A percentile compares a stretch with the other conserved stretches of the same genome.
These are phyloP conservation scores for Peterozyma xylosa DNA, from an alignment of 805 yeast genomes.

Conservation along the genomic window DNA sequence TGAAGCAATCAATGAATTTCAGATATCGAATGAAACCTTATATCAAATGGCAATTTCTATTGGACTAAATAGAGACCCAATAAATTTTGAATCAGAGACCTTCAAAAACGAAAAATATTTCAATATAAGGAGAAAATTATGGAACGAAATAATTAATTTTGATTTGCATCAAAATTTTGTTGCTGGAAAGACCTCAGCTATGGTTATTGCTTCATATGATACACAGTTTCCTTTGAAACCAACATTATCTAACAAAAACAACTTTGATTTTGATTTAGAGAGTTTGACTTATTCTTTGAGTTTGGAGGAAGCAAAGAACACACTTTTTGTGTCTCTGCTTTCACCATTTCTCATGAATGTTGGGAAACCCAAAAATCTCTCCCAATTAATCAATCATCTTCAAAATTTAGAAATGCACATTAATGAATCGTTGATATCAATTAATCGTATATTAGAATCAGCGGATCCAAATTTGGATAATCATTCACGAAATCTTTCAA, in stretches of 20 bases:
- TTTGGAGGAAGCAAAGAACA: slow-evolving; percentile 18
- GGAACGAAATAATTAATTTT: slow-evolving; percentile 35
- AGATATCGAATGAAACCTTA: slow-evolving; percentile 37
- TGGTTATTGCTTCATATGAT: slow-evolving; percentile 29
- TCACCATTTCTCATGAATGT: slow-evolving; percentile 27
- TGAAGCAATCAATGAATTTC: slow-evolving; percentile 26
- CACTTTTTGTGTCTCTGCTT: slow-evolving; percentile 18
- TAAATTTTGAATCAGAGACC: slow-evolving; percentile 23
- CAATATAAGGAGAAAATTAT: slow-evolving; percentile 39
- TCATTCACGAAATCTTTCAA: slow-evolving; percentile 10
- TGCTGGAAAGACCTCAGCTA: slow-evolving; percentile 34
- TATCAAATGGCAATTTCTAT: slow-evolving; percentile 52
- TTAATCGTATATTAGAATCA: slow-evolving; percentile 15
- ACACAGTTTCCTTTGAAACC: slow-evolving; percentile 31
- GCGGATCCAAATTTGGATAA: slow-evolving; percentile 12
- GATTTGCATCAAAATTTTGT: slow-evolving; percentile 33
- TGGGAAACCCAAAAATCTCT: slow-evolving; percentile 22
- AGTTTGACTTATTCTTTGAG: slow-evolving; percentile 22
- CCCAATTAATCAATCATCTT: slow-evolving; percentile 24
- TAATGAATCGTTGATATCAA: slow-evolving; percentile 11
- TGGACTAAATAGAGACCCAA: slow-evolving; percentile 56
- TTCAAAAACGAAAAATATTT: slow-evolving; percentile 22
- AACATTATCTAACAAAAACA: slow-evolving; percentile 20
- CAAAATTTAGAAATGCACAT: slow-evolving; percentile 25
- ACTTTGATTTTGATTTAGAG: slow-evolving; percentile 27